These are phyloP conservation scores for Penicillium arizonense DNA, from an alignment of 495 filamentous ascomycete genomes.

Conservation along the genomic window DNA sequence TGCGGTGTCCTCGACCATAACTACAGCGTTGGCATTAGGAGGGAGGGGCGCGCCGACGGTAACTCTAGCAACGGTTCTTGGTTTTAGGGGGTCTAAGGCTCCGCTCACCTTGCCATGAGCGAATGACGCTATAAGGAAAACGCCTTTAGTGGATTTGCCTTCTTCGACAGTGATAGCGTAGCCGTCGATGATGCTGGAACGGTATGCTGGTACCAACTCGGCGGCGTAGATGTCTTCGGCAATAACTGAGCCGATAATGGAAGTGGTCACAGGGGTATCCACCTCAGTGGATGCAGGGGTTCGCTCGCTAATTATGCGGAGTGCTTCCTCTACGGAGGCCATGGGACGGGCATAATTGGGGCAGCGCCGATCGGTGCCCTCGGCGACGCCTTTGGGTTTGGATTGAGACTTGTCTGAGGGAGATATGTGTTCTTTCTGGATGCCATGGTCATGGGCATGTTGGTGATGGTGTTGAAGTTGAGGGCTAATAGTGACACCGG, in stretches of 20 bases:
- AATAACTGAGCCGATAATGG: slow-evolving; percentile 71
- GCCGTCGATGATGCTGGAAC: slow-evolving; percentile 94
- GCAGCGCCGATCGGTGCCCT: slow-evolving; percentile 70
- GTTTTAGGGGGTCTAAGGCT: slow-evolving; percentile 54
- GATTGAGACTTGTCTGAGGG: slow-evolving; percentile 62
- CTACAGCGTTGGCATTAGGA: slow-evolving; percentile 81
- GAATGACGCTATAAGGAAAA: slow-evolving; percentile 82
- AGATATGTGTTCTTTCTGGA: slow-evolving; percentile 69
- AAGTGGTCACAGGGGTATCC: slow-evolving; percentile 56
- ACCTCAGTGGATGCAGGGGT: slow-evolving; percentile 60
- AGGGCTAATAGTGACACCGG: slow-evolving; percentile 56
- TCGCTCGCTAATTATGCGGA: slow-evolving; percentile 64
- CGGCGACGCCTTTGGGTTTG: slow-evolving; percentile 64
- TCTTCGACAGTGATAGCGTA: slow-evolving; percentile 68
- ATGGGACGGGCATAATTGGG: slow-evolving; percentile 89
- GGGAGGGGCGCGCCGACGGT: slow-evolving; percentile 94
- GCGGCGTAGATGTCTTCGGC: slow-evolving; percentile 77
- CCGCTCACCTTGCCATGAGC: slow-evolving; percentile 77
- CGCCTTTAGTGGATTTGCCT: slow-evolving; percentile 61
- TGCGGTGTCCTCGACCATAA: slow-evolving; percentile 96
- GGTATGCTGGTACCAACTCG: slow-evolving; percentile 86
- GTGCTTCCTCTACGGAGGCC: slow-evolving; percentile 78
- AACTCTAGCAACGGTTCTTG: slow-evolving; percentile 80
- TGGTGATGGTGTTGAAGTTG: slow-evolving; percentile 54
- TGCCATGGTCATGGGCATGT: slow-evolving; percentile 54